Base-by-base conservation (phyloP, 352 stramenopile species). In the Phytophthora kernoviae region DNA sequence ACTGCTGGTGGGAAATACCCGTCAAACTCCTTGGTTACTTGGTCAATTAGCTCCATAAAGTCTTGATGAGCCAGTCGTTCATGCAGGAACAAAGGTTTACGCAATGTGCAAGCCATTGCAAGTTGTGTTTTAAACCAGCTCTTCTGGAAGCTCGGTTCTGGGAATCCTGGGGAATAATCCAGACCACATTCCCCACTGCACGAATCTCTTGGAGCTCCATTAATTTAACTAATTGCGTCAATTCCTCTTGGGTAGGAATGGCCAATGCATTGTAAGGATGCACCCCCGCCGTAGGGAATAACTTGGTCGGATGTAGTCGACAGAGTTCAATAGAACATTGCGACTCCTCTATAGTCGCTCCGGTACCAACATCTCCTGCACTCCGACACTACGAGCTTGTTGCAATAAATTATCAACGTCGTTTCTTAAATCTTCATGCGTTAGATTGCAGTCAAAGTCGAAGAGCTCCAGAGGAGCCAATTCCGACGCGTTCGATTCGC, bases 401-500 rank as follows among this genome's bases (percentile, higher is more conserved):
- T 68, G 36, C 27, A 94, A 70, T 6, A 90, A 59, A 30, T 30
- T 40, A 21, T 59, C 49, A 0, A 82, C 73, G 49, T 89, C 57
- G n/a, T 42, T 44, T 1, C 47, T 42, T 5, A 94, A 75, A 46
- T 92, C 81, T 17, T 75, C 70, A 46, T 94, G 85, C 42, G 83
- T 94, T 27, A 94, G 62, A 39, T 94, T 94, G 69, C 81, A 91
- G 55, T 94, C 83, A 56, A 94, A 88, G 64, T 94, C 85, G 49
- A 94, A 91, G 11, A 91, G 70, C 17, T 72, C 61, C 40, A 68
- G 37, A 4, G 26, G 12, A 36, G 49, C 27, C 27, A 41, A 22
- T 15, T 18, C 4, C 7, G 39, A 41, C 33, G 3, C 15, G 33
- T 57, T 34, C 12, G 43, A 40, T 27, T 33, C 10, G 24, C 2